A percentile compares a stretch with the other conserved stretches of the same genome.
phyloP scores from a whole-genome alignment of 2,329 filamentous ascomycete species.

The Orbilia brochopaga region DNA sequence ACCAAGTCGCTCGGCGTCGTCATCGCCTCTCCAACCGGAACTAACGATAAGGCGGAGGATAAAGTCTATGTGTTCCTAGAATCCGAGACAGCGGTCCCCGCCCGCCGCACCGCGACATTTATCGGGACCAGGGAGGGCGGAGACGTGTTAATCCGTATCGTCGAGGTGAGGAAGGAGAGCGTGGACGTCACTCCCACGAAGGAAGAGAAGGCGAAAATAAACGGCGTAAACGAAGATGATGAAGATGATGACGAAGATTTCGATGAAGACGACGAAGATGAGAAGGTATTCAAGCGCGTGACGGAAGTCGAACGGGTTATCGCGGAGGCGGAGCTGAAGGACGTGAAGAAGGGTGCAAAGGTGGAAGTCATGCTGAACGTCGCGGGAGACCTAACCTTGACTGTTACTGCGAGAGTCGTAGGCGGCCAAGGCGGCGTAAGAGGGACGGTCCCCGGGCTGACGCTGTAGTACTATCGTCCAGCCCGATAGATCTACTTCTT shows the following conservation, averaged over 20 bases:
- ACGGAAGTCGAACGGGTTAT: slow-evolving; percentile 86
- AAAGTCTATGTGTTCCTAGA: slow-evolving; percentile 81
- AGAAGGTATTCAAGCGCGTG: slow-evolving; percentile 85
- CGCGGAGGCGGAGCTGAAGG: slow-evolving; percentile 83
- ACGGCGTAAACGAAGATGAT: slow-evolving; percentile 66
- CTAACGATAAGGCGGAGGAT: slow-evolving; percentile 61
- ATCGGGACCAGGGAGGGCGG: slow-evolving; percentile 78
- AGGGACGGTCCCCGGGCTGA: slow-evolving; percentile 56
- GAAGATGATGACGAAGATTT: slow-evolving; percentile 63
- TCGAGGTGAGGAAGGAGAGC: slow-evolving; percentile 87
- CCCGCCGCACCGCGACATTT: slow-evolving; percentile 82
- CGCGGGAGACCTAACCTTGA: slow-evolving; percentile 76
- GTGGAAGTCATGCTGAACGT: slow-evolving; percentile 94
- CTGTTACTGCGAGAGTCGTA: slow-evolving; percentile 81
- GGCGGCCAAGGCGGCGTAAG: slow-evolving; percentile 84
- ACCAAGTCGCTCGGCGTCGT: slow-evolving; percentile 86
- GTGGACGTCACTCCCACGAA: slow-evolving; percentile 84
- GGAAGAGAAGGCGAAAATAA: slow-evolving; percentile 66
- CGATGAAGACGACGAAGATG: slow-evolving; percentile 74
- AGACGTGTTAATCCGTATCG: slow-evolving; percentile 84
- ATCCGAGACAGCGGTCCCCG: slow-evolving; percentile 86
- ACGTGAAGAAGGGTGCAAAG: slow-evolving; percentile 84
- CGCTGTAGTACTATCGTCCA: no score
- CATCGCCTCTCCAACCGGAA: slow-evolving; percentile 66
- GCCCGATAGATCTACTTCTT: no score